These are phyloP conservation scores for Pyrenula massariospora DNA, from an alignment of 495 filamentous ascomycete species.

Conservation along the genomic window DNA sequence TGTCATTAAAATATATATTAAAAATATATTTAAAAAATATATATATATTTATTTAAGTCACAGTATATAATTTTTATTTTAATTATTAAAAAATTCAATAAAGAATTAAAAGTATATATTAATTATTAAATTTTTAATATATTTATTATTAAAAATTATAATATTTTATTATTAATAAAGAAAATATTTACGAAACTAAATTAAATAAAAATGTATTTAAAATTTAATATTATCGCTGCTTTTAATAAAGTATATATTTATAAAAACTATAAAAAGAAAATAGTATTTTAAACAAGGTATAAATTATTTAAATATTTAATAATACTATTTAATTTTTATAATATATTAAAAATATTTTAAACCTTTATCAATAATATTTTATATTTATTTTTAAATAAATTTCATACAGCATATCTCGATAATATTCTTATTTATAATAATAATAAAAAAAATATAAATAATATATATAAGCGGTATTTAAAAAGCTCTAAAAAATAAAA, in stretches of 20 bases:
- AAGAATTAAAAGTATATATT: slow-evolving; percentile 1
- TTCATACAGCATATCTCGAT: slow-evolving; percentile 18
- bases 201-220: slow-evolving; percentile 2
- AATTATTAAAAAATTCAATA: slow-evolving; percentile 1
- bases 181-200: not conserved
- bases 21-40: slow-evolving; percentile 1
- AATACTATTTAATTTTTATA: slow-evolving; percentile 19
- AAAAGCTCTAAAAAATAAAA: slow-evolving; percentile 1
- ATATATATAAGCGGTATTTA: slow-evolving; percentile 7
- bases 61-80: not conserved
- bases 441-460: slow-evolving; percentile 6
- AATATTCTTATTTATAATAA: slow-evolving; percentile 21
- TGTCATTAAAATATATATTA: slow-evolving; percentile 1
- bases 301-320: slow-evolving; percentile 16
- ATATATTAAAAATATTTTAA: slow-evolving; percentile 16
- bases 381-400: slow-evolving; percentile 6
- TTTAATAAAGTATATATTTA: slow-evolving; percentile 1
- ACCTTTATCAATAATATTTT: slow-evolving; percentile 15
- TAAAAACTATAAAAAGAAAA: not conserved
- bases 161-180: slow-evolving; percentile 1
- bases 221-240: not conserved
- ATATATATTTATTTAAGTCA: not conserved
- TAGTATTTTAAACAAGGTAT: slow-evolving; percentile 5
- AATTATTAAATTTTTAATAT: slow-evolving; percentile 1
- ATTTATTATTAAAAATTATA: slow-evolving; percentile 5